Evolutionary conservation across 2,329 filamentous ascomycete species (phyloP), one percentile per base, ranked within the genome.

Genomic region (Fusarium coicis): DNA sequence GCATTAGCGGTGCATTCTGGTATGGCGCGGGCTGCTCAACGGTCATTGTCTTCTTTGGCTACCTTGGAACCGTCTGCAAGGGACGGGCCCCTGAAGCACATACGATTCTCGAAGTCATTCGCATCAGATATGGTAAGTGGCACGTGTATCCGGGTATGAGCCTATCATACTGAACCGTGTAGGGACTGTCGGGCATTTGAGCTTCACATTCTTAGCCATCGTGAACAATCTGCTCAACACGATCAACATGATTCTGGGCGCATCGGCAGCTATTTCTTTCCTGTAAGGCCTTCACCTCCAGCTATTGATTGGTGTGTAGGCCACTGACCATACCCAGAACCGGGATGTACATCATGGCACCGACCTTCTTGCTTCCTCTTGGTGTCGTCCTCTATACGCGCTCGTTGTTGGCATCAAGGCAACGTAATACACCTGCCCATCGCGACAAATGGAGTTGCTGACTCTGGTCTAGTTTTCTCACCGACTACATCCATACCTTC

Each of bases 151-250:
- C 9, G 28, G 3, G 10, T 30, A 9, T 10, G 5, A 26, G 7
- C 16, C 7, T 36, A 0, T 9, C 15, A 9, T 42, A 32, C 28
- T 55, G 9, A 55, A 5, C 0, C 3, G 10, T 9, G 4, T 9
- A 57, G 54, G 54, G 0, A 47, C 54, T 2, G 30, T 57, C 12
- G 54, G 40, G 5, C 54, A 57, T n/a, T 0, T 57, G 0, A 57
- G 54, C 40, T 57, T 57, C 40, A 57, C 54, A 1, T 57, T 57
- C 40, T 4, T 57, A 2, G 54, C 54, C 5, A 36, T 57, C 10
- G 30, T 57, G 7, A 57, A 57, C 8, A 57, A 57, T 4, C 5
- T 57, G 1, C 54, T 57, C 7, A 57, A 47, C 0, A 57, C 54
- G 0, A 57, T 57, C 30, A 57, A 57, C 23, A 57, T 57, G 54